phyloP scores from a whole-genome alignment of 2,329 filamentous ascomycete genomes.

The Aspergillus viridinutans region DNA sequence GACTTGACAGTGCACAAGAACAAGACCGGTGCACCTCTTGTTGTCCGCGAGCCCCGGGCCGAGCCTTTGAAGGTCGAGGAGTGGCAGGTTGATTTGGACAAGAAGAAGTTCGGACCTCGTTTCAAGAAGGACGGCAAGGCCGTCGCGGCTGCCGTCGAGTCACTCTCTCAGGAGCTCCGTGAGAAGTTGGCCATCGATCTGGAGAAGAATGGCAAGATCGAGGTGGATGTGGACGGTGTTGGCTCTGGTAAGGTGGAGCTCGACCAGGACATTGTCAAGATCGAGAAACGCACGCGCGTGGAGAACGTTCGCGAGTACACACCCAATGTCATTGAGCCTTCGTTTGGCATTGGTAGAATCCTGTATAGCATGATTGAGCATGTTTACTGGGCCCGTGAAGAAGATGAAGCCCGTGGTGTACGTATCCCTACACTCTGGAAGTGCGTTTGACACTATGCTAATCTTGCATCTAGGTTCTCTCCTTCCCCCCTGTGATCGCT shows the following conservation, averaged over 20 bases:
- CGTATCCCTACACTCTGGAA: slow-evolving; percentile 38
- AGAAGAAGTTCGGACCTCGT: slow-evolving; percentile 90
- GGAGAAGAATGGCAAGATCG: slow-evolving; percentile 67
- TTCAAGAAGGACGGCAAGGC: slow-evolving; percentile 93
- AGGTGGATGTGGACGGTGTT: slow-evolving; percentile 66
- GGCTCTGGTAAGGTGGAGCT: slow-evolving; percentile 73
- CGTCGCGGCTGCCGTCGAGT: slow-evolving; percentile 73
- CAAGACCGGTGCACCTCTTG: slow-evolving; percentile 80
- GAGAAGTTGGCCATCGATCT: slow-evolving; percentile 75
- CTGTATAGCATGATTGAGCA: slow-evolving; percentile 92
- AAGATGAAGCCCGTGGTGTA: slow-evolving; percentile 81
- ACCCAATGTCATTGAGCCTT: slow-evolving; percentile 94
- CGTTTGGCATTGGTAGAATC: slow-evolving; percentile 94
- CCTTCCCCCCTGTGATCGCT: slow-evolving; percentile 73
- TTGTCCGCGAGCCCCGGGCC: slow-evolving; percentile 76
- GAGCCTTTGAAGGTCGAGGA: slow-evolving; percentile 78
- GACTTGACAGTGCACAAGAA: slow-evolving; percentile 90
- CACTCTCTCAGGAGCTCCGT: slow-evolving; percentile 72
- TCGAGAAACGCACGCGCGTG: slow-evolving; percentile 76
- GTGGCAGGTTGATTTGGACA: slow-evolving; percentile 82
- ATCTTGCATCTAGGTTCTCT: slow-evolving; percentile 55
- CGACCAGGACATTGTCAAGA: slow-evolving; percentile 70
- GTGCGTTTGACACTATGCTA: slow-evolving; percentile 6
- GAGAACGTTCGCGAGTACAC: slow-evolving; percentile 88
- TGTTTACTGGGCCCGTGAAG: slow-evolving; percentile 85